phyloP scores from a whole-genome alignment of 352 stramenopile species.

The Phytophthora lateralis region DNA sequence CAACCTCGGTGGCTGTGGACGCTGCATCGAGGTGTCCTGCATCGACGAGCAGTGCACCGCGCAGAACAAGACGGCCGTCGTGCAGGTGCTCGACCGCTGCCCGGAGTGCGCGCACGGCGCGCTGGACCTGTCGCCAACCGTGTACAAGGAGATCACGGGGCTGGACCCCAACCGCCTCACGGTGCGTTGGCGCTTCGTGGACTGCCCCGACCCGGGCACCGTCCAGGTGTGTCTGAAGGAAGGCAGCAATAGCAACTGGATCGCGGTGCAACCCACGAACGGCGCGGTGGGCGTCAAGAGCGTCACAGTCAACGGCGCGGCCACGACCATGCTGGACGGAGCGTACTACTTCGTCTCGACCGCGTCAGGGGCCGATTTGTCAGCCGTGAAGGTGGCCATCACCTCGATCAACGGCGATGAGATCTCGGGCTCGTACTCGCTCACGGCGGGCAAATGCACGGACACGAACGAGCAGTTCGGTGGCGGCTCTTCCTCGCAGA shows the following conservation, averaged over 20 bases:
- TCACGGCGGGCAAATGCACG: conserved; percentile 37
- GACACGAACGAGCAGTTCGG: conserved; percentile 43
- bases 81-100: conserved; percentile 77
- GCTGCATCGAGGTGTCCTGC: conserved; percentile 68
- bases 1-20: conserved; percentile 51
- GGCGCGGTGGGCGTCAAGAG: conserved; percentile 47
- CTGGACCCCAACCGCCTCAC: conserved; percentile 55
- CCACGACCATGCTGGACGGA: conserved; percentile 64
- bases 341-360: conserved; percentile 72
- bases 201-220: conserved; percentile 55
- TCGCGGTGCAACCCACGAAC: conserved; percentile 71
- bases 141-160: conserved; percentile 76
- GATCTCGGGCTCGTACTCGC: conserved; percentile 58
- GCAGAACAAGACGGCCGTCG: conserved; percentile 51
- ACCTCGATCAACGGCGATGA: conserved; percentile 61
- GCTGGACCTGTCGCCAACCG: conserved; percentile 68
- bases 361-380: conserved; percentile 36
- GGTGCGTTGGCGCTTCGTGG: conserved; percentile 72
- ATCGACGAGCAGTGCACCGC: conserved; percentile 52
- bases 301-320: conserved; percentile 62
- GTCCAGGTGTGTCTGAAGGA: conserved; percentile 76
- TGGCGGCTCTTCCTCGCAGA: conserved; percentile 20
- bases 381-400: conserved; percentile 49
- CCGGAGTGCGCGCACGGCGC: conserved; percentile 72
- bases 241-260: conserved; percentile 64